Evolutionary conservation across 2,329 filamentous ascomycete species (phyloP).

Genomic region (Penicillium italicum): DNA sequence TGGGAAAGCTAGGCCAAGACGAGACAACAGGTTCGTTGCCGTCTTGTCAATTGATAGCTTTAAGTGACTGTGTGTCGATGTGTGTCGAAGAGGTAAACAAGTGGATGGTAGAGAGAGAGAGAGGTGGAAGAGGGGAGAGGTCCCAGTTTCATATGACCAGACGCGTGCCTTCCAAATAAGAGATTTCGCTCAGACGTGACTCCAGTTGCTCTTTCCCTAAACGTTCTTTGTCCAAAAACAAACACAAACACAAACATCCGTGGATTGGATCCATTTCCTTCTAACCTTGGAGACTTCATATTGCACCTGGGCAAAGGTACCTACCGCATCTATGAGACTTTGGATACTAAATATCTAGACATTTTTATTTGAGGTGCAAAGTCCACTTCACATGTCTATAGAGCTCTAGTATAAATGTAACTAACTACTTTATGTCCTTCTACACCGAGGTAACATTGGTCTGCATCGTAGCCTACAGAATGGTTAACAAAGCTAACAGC

Average conservation of each 20-base stretch:
- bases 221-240: not conserved
- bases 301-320: too few species aligned
- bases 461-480: too few species aligned
- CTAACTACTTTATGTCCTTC: too few species aligned
- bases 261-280: not conserved
- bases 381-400: too few species aligned
- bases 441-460: too few species aligned
- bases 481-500: too few species aligned
- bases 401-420: too few species aligned
- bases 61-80: not conserved
- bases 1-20: not conserved
- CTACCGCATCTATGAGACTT: too few species aligned
- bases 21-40: not conserved
- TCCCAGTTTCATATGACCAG: not conserved
- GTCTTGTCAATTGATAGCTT: not conserved
- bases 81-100: not conserved
- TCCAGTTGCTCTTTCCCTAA: not conserved
- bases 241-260: not conserved
- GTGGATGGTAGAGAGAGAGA: not conserved
- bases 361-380: too few species aligned
- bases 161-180: not conserved
- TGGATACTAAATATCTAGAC: too few species aligned
- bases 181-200: not conserved
- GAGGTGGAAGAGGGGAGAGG: not conserved
- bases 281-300: not conserved